These are phyloP conservation scores for Monotropa hypopitys DNA, from an alignment of 179 eudicot genomes.

Conservation along the genomic window DNA sequence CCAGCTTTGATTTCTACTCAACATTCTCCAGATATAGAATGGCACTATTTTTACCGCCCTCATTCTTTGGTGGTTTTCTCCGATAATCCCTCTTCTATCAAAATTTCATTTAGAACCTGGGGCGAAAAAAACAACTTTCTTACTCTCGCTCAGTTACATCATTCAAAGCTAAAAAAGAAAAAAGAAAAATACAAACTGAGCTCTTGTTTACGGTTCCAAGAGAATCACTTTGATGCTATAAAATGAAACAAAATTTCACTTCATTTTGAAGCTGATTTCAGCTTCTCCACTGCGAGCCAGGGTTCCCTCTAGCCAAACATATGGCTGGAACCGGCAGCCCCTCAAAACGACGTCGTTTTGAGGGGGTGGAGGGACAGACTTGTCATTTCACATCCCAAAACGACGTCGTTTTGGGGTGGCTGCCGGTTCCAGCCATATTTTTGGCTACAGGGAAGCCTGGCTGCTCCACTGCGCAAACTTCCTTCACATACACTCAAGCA, in stretches of 20 bases:
- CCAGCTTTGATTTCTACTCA: not conserved
- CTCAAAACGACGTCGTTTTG: no score
- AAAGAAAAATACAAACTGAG: not conserved
- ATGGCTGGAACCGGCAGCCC: no score
- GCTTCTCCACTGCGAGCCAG: not conserved
- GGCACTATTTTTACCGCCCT: not conserved
- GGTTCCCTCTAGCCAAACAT: no score
- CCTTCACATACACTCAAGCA: not conserved
- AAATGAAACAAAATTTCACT: not conserved
- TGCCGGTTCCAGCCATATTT: no score
- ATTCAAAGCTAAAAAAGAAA: not conserved
- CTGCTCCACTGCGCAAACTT: not conserved
- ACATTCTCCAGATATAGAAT: not conserved
- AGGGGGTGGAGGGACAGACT: no score
- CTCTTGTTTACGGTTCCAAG: not conserved
- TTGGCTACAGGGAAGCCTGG: no score
- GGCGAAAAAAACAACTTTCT: not conserved
- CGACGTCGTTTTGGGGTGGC: no score
- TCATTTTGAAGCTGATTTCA: not conserved
- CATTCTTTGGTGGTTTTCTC: not conserved
- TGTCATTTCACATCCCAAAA: no score
- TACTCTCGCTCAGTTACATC: not conserved
- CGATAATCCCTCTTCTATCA: not conserved
- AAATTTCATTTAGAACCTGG: not conserved
- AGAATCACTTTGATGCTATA: not conserved